These are phyloP conservation scores for Fusarium sp. DNA, from an alignment of 2,329 filamentous ascomycete genomes.

Conservation along the genomic window DNA sequence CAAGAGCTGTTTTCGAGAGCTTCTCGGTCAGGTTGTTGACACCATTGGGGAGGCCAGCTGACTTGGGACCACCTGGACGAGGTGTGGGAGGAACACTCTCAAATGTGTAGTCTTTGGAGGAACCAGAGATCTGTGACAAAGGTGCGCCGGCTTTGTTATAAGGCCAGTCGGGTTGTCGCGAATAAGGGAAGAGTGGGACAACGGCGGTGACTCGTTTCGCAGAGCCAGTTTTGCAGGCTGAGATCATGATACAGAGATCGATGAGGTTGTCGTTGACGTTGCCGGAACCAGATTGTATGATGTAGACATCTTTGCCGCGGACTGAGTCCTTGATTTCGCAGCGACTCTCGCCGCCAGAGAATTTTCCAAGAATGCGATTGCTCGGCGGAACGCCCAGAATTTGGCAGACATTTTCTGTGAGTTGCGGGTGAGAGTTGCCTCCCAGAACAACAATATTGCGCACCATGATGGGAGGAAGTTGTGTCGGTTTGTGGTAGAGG, in stretches of 20 bases:
- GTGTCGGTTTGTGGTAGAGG: constrained; percentile 18
- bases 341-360: constrained; percentile 92
- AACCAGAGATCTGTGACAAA: constrained; percentile 69
- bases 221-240: constrained; percentile 95
- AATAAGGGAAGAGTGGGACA: constrained; percentile 95
- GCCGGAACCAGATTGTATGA: constrained; percentile 92
- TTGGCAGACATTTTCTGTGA: constrained; percentile 87
- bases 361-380: constrained; percentile 87
- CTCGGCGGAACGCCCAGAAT: constrained; percentile 87
- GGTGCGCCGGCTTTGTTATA: constrained; percentile 97
- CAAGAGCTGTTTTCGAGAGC: constrained; percentile 73
- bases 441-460: constrained; percentile 94
- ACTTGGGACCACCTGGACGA: constrained; percentile 74
- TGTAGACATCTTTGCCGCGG: constrained; percentile 98
- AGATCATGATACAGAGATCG: constrained; percentile 97
- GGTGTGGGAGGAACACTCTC: constrained; percentile 92
- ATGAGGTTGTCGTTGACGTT: constrained; percentile 96
- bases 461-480: constrained; percentile 70
- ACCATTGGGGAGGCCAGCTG: constrained; percentile 71
- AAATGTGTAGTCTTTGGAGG: constrained; percentile 77
- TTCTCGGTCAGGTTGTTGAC: constrained; percentile 76
- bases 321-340: constrained; percentile 98
- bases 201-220: constrained; percentile 94
- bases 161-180: constrained; percentile 92
- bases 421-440: constrained; percentile 89